Conservation (phyloP, 2,329 filamentous ascomycete species). For the Aureobasidium namibiae region DNA sequence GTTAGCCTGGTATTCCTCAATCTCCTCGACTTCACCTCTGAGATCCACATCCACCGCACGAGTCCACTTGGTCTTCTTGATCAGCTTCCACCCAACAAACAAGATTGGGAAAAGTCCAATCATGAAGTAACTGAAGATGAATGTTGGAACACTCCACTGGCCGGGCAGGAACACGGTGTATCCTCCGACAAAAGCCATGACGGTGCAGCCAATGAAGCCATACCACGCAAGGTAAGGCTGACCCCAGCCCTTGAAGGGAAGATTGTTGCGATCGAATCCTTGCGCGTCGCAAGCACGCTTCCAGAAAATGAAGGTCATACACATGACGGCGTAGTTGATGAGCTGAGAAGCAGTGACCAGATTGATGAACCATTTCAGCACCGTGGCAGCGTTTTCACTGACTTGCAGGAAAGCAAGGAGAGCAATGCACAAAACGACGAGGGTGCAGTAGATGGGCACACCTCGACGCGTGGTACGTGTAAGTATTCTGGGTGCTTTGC, state of each 20-base stretch:
- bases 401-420: constrained; percentile 68
- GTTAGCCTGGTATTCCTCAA: constrained; percentile 59
- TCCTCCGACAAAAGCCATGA: constrained; percentile 69
- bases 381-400: constrained; percentile 55
- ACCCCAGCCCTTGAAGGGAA: constrained; percentile 62
- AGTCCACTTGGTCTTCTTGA: constrained; percentile 53
- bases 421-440: constrained; percentile 56
- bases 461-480: constrained; percentile 54
- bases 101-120: constrained; percentile 62
- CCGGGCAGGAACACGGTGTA: constrained; percentile 69
- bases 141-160: constrained; percentile 56
- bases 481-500: constrained; percentile 55
- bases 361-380: constrained; percentile 65
- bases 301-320: constrained; percentile 64
- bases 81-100: constrained; percentile 63
- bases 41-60: constrained; percentile 56
- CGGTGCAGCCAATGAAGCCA: constrained; percentile 52
- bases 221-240: constrained; percentile 68
- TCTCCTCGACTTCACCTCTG: constrained; percentile 52
- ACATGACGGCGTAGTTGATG: constrained; percentile 63
- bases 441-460: constrained; percentile 67
- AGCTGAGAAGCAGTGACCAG: constrained; percentile 66
- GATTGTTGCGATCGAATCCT: constrained; percentile 54
- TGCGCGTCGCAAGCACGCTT: constrained; percentile 61
- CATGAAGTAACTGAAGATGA: constrained; percentile 52